Evolutionary conservation across 352 stramenopile genomes (phyloP).

Genomic region (Pythium inflatum): DNA sequence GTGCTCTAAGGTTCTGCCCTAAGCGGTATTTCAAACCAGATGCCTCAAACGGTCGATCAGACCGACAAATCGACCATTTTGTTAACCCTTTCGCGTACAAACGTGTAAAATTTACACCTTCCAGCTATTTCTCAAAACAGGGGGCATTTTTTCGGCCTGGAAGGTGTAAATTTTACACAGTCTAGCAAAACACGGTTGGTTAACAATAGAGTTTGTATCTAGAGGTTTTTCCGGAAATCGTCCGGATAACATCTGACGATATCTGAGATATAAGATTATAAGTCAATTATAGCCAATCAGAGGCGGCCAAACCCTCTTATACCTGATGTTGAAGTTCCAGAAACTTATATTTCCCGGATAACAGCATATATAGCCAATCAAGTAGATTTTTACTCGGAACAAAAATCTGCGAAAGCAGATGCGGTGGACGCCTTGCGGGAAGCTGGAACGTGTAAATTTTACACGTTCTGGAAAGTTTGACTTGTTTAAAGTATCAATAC

Average conservation of each 20-base stretch:
- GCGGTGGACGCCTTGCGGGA: not conserved
- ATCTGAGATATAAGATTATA: constrained; percentile 2
- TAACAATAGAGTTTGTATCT: constrained; percentile 5
- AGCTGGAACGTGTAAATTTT: not conserved
- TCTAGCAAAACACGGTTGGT: not conserved
- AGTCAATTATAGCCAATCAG: not conserved
- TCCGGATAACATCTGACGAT: not conserved
- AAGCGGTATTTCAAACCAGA: too few species aligned
- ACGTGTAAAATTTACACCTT: constrained; percentile 5
- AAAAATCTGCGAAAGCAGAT: not conserved
- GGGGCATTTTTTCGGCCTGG: not conserved
- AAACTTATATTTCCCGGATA: not conserved
- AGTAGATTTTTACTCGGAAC: not conserved
- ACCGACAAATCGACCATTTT: too few species aligned
- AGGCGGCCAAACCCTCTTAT: not conserved
- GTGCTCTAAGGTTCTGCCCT: too few species aligned
- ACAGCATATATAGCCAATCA: not conserved
- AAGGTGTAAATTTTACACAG: not conserved
- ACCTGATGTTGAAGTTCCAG: not conserved
- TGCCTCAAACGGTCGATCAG: too few species aligned
- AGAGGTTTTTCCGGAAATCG: not conserved
- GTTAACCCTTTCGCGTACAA: constrained; percentile 6
- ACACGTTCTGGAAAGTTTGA: not conserved
- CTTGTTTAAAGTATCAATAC: not conserved
- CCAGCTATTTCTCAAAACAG: not conserved